A percentile compares a stretch with the other conserved stretches of the same genome.
Conservation (phyloP, 164 flowering plant species). For the Pachysandra terminalis region DNA sequence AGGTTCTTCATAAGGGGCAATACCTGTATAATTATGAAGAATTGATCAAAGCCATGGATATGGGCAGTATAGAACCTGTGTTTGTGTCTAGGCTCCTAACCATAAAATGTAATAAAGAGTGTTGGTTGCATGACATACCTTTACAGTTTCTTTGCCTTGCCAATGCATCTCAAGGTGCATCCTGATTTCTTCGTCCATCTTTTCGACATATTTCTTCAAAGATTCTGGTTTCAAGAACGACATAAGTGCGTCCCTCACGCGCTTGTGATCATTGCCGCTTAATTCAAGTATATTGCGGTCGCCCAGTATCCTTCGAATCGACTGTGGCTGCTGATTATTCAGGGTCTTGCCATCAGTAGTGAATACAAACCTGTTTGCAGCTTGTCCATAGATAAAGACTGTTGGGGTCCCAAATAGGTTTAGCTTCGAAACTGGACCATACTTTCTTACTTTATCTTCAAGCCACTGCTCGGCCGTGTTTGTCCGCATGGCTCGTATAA, state of each 20-base stretch:
- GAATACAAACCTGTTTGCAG: slow-evolving; percentile 39
- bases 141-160: slow-evolving; percentile 15
- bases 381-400: slow-evolving; percentile 32
- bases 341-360: slow-evolving; percentile 20
- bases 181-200: slow-evolving; percentile 25
- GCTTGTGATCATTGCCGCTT: slow-evolving; percentile 25
- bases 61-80: too few relatives aligned
- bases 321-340: slow-evolving; percentile 27
- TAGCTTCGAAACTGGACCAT: slow-evolving; percentile 38
- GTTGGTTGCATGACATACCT: slow-evolving; percentile 13
- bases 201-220: slow-evolving; percentile 22
- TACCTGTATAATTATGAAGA: slow-evolving; percentile 30
- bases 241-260: slow-evolving; percentile 22
- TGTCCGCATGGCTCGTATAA: slow-evolving; percentile 31
- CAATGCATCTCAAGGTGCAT: slow-evolving; percentile 20
- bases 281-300: slow-evolving; percentile 24
- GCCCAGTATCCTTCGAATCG: slow-evolving; percentile 30
- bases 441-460: slow-evolving; percentile 21
- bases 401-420: slow-evolving; percentile 37
- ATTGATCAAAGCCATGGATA: too few relatives aligned
- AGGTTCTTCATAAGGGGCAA: slow-evolving; percentile 61
- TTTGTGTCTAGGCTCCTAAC: background rate
- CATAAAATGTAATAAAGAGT: too few relatives aligned
- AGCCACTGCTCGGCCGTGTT: slow-evolving; percentile 42
- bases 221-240: slow-evolving; percentile 30